These are phyloP conservation scores for Afroboletus lepidellus DNA, from an alignment of 1,284 basidiomycete genomes.

Conservation along the genomic window DNA sequence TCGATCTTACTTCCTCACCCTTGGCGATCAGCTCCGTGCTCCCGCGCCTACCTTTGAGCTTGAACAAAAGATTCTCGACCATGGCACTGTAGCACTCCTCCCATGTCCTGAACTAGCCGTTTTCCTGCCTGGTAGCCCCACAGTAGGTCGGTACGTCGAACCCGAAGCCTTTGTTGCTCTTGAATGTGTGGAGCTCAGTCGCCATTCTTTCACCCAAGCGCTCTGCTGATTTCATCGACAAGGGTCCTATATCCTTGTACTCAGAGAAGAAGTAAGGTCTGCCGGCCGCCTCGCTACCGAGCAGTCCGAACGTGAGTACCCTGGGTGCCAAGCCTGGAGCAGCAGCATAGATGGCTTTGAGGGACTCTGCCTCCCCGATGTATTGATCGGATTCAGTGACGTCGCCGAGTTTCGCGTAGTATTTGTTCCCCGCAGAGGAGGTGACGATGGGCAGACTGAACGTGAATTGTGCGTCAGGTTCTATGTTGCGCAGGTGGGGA, in stretches of 20 bases:
- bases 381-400: conserved; percentile 60
- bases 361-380: conserved; percentile 69
- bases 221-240: conserved; percentile 47
- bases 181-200: conserved; percentile 58
- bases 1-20: conserved; percentile 54
- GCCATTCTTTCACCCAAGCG: conserved; percentile 64
- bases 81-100: conserved; percentile 68
- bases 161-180: conserved; percentile 62
- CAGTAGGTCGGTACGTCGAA: conserved; percentile 81
- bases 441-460: conserved; percentile 47
- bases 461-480: conserved; percentile 48
- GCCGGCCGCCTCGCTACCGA: conserved; percentile 38
- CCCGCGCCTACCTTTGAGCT: conserved; percentile 48
- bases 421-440: conserved; percentile 58
- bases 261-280: conserved; percentile 72
- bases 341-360: conserved; percentile 60
- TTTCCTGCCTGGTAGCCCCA: conserved; percentile 73
- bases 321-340: conserved; percentile 68
- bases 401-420: conserved; percentile 61
- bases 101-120: conserved; percentile 77
- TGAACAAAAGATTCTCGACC: conserved; percentile 61
- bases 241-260: conserved; percentile 59
- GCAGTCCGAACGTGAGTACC: conserved; percentile 53
- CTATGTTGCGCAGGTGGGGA: conserved; percentile 46
- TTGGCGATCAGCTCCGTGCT: conserved; percentile 50